Conservation (phyloP, 192 early-diverging fungal genomes). For the Obelidium mucronatum region DNA sequence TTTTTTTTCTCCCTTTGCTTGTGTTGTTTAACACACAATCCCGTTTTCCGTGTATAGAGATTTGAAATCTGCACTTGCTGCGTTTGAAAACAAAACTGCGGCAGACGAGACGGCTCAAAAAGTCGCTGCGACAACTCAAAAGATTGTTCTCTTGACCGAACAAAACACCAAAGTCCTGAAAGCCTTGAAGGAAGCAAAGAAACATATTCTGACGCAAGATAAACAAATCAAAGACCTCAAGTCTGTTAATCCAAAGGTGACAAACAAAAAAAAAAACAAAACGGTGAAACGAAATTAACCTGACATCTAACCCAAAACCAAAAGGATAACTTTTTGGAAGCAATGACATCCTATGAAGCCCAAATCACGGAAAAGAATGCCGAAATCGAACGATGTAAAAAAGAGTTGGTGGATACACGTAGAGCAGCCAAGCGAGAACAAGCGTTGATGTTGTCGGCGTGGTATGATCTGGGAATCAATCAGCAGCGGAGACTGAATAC, state of each 20-base stretch:
- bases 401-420: constrained; percentile 76
- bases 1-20: constrained; percentile 1
- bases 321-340: constrained; percentile 55
- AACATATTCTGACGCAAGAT: constrained; percentile 55
- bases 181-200: constrained; percentile 58
- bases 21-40: background rate
- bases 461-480: constrained; percentile 67
- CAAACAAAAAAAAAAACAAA: too few species aligned
- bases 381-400: constrained; percentile 50
- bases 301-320: background rate
- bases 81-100: constrained; percentile 50
- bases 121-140: constrained; percentile 51
- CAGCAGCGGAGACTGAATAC: constrained; percentile 54
- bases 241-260: constrained; percentile 27
- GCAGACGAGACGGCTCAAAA: constrained; percentile 55
- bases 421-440: constrained; percentile 79
- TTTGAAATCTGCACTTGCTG: constrained; percentile 48
- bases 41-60: constrained; percentile 20
- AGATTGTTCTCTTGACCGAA: constrained; percentile 48
- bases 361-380: constrained; percentile 42
- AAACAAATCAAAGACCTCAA: constrained; percentile 53
- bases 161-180: constrained; percentile 54
- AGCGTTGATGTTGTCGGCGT: constrained; percentile 83
- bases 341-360: constrained; percentile 47
- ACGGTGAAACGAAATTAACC: background rate